Evolutionary conservation across 495 filamentous ascomycete genomes (phyloP).

Genomic region (Penicillium macrosclerotiorum): DNA sequence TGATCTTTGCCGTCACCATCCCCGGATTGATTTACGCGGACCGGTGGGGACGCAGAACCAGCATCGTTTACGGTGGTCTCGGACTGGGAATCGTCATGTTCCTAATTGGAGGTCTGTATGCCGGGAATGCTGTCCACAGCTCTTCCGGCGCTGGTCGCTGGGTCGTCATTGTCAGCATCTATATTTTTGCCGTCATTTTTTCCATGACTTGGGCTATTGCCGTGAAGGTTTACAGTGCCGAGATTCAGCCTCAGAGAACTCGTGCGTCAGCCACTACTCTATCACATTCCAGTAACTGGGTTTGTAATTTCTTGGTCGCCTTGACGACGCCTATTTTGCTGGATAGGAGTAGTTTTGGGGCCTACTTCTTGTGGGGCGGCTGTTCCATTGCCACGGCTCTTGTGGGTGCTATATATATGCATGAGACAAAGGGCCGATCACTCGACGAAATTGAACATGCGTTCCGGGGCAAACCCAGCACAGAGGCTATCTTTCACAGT

Average conservation of each 20-base stretch:
- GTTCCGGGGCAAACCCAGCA: conserved; percentile 32
- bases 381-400: conserved; percentile 46
- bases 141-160: conserved; percentile 46
- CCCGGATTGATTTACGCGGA: conserved; percentile 56
- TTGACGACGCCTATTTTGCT: conserved; percentile 62
- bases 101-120: conserved; percentile 52
- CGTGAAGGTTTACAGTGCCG: conserved; percentile 52
- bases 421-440: conserved; percentile 56
- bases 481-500: not conserved
- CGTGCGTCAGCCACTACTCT: conserved; percentile 50
- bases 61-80: conserved; percentile 54
- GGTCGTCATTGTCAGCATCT: conserved; percentile 55
- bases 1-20: conserved; percentile 49
- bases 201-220: conserved; percentile 53
- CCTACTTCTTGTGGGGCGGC: conserved; percentile 61
- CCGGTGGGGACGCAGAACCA: conserved; percentile 57
- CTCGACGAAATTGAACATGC: conserved; percentile 59
- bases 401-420: conserved; percentile 55
- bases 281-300: conserved; percentile 50
- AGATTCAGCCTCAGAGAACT: conserved; percentile 56
- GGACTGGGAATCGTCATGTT: conserved; percentile 46
- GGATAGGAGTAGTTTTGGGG: conserved; percentile 51
- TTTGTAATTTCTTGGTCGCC: conserved; percentile 62
- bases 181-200: conserved; percentile 42
- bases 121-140: conserved; percentile 36